A percentile compares a stretch with the other conserved stretches of the same genome.
Evolutionary conservation across 176 grass and related monocot species (phyloP).

Genomic region (Aegilops longissima): DNA sequence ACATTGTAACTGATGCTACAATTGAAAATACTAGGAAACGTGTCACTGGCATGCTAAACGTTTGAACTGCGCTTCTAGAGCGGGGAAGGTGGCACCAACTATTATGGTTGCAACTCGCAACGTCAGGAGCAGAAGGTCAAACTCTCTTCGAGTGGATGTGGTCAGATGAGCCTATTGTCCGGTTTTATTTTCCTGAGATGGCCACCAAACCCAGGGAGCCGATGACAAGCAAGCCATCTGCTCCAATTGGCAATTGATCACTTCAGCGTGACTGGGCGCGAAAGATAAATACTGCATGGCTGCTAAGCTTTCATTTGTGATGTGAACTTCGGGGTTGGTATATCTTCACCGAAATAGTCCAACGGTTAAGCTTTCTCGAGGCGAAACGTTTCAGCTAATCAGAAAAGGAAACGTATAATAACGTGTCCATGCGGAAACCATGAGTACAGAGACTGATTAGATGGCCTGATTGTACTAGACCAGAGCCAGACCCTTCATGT

Average conservation of each 20-base stretch:
- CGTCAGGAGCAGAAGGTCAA: slow-evolving; percentile 23
- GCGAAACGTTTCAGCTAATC: not conserved
- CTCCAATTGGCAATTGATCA: slow-evolving; percentile 14
- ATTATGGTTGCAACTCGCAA: slow-evolving; percentile 20
- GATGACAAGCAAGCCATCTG: slow-evolving; percentile 18
- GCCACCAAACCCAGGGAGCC: slow-evolving; percentile 15
- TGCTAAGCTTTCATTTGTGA: slow-evolving; percentile 5
- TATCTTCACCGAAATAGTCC: slow-evolving; percentile 11
- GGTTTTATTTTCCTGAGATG: slow-evolving; percentile 26
- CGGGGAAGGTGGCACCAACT: slow-evolving; percentile 34
- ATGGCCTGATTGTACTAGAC: not conserved
- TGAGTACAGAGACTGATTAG: not conserved
- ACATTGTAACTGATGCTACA: not conserved
- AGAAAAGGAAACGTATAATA: slow-evolving; percentile 1
- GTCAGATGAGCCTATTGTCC: slow-evolving; percentile 17
- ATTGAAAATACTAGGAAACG: not conserved
- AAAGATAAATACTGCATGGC: not conserved
- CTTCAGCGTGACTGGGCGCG: not conserved
- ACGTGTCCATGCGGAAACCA: not conserved
- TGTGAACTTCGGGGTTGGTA: not conserved
- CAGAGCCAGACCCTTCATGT: slow-evolving; percentile 13
- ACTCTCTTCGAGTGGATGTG: slow-evolving; percentile 11
- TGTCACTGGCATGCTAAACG: not conserved
- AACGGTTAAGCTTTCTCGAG: not conserved
- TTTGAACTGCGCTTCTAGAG: slow-evolving; percentile 34